Evolutionary conservation across 2,329 filamentous ascomycete genomes (phyloP).

Genomic region (Diaporthe helianthi): DNA sequence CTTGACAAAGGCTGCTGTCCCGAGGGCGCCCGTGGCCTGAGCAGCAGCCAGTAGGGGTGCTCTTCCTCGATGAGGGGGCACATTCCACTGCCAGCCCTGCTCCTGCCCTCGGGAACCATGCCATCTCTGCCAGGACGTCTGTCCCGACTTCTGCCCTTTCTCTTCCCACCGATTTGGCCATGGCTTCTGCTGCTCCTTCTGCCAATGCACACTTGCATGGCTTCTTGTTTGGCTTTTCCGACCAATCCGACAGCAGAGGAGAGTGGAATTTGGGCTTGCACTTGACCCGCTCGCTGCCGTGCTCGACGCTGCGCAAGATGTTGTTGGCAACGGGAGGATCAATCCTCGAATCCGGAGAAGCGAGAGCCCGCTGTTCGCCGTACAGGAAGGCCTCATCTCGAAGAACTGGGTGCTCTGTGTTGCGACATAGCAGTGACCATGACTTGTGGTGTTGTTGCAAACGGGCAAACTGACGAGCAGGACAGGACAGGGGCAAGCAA

Average conservation of each 20-base stretch:
- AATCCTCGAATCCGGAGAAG: conserved; percentile 23
- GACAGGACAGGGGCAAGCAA: background rate
- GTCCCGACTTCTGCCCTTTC: background rate
- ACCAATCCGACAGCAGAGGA: conserved; percentile 11
- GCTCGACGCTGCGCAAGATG: background rate
- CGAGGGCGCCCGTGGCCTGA: conserved; percentile 52
- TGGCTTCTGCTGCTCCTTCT: conserved; percentile 30
- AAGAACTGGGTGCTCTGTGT: background rate
- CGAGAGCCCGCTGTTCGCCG: conserved; percentile 28
- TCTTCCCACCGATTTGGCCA: conserved; percentile 15
- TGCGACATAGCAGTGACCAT: conserved; percentile 23
- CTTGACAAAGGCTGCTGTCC: conserved; percentile 63
- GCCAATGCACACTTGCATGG: conserved; percentile 8
- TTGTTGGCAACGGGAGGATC: conserved; percentile 11
- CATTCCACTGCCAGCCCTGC: conserved; percentile 39
- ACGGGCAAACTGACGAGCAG: background rate
- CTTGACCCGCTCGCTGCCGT: background rate
- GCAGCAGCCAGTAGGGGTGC: conserved; percentile 47
- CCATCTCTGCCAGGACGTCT: background rate
- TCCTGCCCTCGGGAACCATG: conserved; percentile 33
- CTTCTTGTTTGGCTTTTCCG: conserved; percentile 5
- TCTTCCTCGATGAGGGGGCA: conserved; percentile 21
- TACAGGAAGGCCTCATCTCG: conserved; percentile 31
- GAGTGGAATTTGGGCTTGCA: background rate
- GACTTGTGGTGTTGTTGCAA: background rate